A percentile compares a stretch with the other conserved stretches of the same genome.
These are phyloP conservation scores for Beauveria caledonica DNA, from an alignment of 2,329 filamentous ascomycete species.

Conservation along the genomic window DNA sequence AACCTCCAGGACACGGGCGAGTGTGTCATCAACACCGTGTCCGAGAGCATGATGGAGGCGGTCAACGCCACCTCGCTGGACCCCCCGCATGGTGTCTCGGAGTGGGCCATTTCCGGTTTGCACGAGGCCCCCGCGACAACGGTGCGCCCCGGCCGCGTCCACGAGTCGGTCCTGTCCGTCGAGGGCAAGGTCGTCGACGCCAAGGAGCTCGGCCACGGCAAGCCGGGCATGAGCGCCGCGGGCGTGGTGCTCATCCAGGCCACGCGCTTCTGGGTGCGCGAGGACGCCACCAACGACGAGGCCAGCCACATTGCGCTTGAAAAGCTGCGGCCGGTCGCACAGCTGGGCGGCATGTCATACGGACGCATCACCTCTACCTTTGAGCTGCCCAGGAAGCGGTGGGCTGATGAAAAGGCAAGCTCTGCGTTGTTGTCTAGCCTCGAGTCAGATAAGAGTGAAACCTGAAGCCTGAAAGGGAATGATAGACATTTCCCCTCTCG, in stretches of 20 bases:
- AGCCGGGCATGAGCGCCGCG: conserved; percentile 17
- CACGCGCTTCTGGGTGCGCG: conserved; percentile 23
- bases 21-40: conserved; percentile 74
- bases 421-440: conserved; percentile 14
- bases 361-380: conserved; percentile 19
- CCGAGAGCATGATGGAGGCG: conserved; percentile 71
- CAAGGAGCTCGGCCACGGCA: conserved; percentile 19
- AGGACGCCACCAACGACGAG: conserved; percentile 19
- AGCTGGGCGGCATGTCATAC: conserved; percentile 20
- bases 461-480: background rate
- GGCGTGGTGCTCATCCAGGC: conserved; percentile 21
- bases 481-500: background rate
- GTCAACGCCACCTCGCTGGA: conserved; percentile 70
- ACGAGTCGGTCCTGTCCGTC: conserved; percentile 20
- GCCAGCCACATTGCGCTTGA: conserved; percentile 18
- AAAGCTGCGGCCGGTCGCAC: conserved; percentile 18
- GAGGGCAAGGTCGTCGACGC: conserved; percentile 22
- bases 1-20: conserved; percentile 64
- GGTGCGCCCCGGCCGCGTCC: conserved; percentile 19
- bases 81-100: conserved; percentile 61
- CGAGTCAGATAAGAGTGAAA: conserved; percentile 1
- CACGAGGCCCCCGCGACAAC: conserved; percentile 18
- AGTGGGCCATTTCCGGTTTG: conserved; percentile 63
- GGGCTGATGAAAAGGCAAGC: conserved; percentile 17
- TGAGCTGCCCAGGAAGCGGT: conserved; percentile 19